phyloP scores from a whole-genome alignment of 495 filamentous ascomycete genomes.

The Ascodesmis nigricans region DNA sequence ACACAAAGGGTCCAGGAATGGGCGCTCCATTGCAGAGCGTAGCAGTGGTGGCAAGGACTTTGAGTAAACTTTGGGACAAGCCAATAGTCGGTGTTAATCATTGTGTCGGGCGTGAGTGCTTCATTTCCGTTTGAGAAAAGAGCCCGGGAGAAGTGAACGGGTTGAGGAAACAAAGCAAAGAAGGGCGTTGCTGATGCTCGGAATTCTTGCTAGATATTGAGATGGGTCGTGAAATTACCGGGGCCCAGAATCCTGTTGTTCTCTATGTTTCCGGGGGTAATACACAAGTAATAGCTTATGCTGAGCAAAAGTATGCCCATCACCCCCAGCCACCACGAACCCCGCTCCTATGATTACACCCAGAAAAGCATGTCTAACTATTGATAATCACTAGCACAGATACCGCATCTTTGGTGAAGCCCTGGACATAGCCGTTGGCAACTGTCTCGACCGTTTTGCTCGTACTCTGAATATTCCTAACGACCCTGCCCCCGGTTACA shows the following conservation, averaged over 20 bases:
- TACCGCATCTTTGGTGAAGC: constrained; percentile 98
- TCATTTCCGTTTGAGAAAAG: too few relatives aligned
- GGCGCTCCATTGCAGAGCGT: constrained; percentile 81
- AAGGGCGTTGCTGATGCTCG: too few relatives aligned
- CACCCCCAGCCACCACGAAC: neutral
- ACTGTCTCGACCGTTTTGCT: constrained; percentile 91
- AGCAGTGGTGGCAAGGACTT: constrained; percentile 61
- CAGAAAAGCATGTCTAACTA: constrained; percentile 2
- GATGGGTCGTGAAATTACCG: constrained; percentile 90
- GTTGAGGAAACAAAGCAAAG: too few relatives aligned
- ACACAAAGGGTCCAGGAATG: constrained; percentile 85
- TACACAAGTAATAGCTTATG: constrained; percentile 95
- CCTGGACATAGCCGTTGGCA: constrained; percentile 90
- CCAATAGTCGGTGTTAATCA: constrained; percentile 84
- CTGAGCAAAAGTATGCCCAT: constrained; percentile 38
- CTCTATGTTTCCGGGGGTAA: constrained; percentile 93
- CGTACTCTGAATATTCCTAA: constrained; percentile 76
- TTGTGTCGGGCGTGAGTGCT: constrained; percentile 63
- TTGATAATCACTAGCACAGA: neutral
- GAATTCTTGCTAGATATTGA: constrained; percentile 78
- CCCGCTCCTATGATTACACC: constrained; percentile 1
- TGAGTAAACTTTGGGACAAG: constrained; percentile 71
- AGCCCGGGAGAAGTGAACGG: too few relatives aligned
- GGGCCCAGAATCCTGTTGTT: constrained; percentile 77
- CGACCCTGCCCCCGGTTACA: constrained; percentile 90